Evolutionary conservation across 1,284 basidiomycete species (phyloP).

Genomic region (Bondarzewia mesenterica): DNA sequence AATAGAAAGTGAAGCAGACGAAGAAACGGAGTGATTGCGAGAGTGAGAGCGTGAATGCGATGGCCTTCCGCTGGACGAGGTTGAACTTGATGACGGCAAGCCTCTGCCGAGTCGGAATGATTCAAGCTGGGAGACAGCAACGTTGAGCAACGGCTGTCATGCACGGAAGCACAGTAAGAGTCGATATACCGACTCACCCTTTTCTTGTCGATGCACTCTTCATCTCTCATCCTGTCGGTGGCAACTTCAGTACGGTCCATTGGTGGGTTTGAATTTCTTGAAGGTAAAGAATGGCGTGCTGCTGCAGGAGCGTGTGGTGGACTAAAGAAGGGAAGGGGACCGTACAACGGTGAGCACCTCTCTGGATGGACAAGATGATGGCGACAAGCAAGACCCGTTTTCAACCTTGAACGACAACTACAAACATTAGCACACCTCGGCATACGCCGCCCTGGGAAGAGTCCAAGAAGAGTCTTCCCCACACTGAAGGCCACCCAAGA

Average conservation of each 20-base stretch:
- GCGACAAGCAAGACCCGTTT: constrained; percentile 7
- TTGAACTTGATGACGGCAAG: constrained; percentile 20
- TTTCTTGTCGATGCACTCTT: constrained; percentile 25
- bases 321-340: constrained; percentile 28
- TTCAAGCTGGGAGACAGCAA: constrained; percentile 38
- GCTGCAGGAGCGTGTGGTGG: constrained; percentile 23
- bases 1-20: constrained; percentile 22
- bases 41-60: constrained; percentile 49
- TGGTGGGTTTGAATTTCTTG: constrained; percentile 14
- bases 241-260: constrained; percentile 26
- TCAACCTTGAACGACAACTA: constrained; percentile 7
- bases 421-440: constrained; percentile 16
- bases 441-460: constrained; percentile 10
- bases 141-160: constrained; percentile 5
- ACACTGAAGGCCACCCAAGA: too few species aligned
- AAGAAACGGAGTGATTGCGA: constrained; percentile 45
- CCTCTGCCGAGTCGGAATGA: constrained; percentile 38
- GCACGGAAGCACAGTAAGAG: neutral
- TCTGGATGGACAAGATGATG: constrained; percentile 12
- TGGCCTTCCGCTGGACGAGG: constrained; percentile 25
- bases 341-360: constrained; percentile 16
- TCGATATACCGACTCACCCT: constrained; percentile 20
- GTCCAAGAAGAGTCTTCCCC: too few species aligned
- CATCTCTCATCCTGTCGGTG: constrained; percentile 20
- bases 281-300: constrained; percentile 29